Conservation (phyloP, 805 yeast species). For the Wickerhamomyces xylosicus region DNA sequence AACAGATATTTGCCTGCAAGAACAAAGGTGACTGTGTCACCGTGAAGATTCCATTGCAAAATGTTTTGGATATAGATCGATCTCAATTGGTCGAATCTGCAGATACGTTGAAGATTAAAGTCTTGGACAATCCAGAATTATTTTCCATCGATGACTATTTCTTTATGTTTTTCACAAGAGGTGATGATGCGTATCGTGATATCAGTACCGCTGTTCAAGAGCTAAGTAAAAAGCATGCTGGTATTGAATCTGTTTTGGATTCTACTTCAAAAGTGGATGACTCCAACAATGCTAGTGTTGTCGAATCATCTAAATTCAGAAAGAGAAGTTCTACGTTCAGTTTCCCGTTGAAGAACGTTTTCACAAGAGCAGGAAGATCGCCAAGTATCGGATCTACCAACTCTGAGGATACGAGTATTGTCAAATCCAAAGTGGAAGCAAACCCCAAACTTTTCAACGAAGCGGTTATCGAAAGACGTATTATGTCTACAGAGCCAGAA, state of each 20-base stretch:
- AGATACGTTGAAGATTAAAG: conserved; percentile 48
- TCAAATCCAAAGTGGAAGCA: background rate
- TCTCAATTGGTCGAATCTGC: conserved; percentile 46
- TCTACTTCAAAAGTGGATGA: conserved; percentile 4
- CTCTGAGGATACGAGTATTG: background rate
- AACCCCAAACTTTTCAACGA: background rate
- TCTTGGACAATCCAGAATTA: conserved; percentile 41
- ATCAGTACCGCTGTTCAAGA: conserved; percentile 31
- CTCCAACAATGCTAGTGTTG: background rate
- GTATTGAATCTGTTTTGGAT: conserved; percentile 5
- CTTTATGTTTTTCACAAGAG: conserved; percentile 53
- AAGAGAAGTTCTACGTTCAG: background rate
- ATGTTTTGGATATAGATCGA: conserved; percentile 51
- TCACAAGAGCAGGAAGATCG: background rate
- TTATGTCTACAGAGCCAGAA: background rate
- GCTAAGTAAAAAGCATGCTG: conserved; percentile 4
- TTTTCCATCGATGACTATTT: conserved; percentile 59
- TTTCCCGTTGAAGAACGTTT: conserved; percentile 1
- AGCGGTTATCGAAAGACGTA: background rate
- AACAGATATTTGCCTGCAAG: conserved; percentile 64
- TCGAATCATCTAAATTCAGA: background rate
- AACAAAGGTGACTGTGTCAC: conserved; percentile 66
- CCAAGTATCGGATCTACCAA: background rate
- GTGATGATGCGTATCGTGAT: conserved; percentile 29
- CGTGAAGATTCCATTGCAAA: conserved; percentile 64